Evolutionary conservation across 2,329 filamentous ascomycete species (phyloP).

Genomic region (Diaporthe vexans): DNA sequence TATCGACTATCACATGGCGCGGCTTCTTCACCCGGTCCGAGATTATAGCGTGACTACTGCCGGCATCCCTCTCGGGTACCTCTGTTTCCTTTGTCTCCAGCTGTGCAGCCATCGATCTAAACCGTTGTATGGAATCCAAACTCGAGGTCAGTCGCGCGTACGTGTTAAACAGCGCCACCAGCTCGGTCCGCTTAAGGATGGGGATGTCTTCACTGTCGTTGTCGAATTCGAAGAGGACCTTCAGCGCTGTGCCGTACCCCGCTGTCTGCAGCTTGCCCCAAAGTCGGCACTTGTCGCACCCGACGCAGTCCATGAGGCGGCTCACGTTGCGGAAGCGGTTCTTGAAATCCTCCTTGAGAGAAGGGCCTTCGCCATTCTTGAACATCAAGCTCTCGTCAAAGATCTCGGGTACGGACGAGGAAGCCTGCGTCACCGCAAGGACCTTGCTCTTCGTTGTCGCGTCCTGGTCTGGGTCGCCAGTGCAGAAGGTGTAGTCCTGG

Average conservation of each 20-base stretch:
- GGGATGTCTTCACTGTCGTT: constrained; percentile 74
- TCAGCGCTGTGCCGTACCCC: constrained; percentile 94
- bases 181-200: constrained; percentile 85
- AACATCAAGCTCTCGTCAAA: constrained; percentile 99
- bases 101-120: constrained; percentile 69
- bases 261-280: constrained; percentile 98
- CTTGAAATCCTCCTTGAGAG: constrained; percentile 95
- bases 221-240: constrained; percentile 96
- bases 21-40: constrained; percentile 60
- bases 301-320: constrained; percentile 97
- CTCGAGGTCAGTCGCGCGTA: constrained; percentile 89
- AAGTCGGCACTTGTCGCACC: constrained; percentile 97
- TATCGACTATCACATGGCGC: constrained; percentile 54
- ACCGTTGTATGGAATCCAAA: constrained; percentile 80
- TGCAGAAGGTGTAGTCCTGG: constrained; percentile 88
- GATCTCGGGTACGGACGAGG: constrained; percentile 80
- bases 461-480: constrained; percentile 86
- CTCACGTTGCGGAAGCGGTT: constrained; percentile 98
- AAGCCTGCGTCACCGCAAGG: constrained; percentile 78
- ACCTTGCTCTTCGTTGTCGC: constrained; percentile 84
- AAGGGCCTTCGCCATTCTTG: constrained; percentile 79
- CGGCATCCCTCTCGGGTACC: constrained; percentile 45
- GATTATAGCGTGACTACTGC: constrained; percentile 42
- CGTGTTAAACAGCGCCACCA: constrained; percentile 96
- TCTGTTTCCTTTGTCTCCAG: constrained; percentile 49